Evolutionary conservation across 1,284 basidiomycete species (phyloP), one percentile per base, ranked within the genome.

Genomic region (Microbotryum saponariae): DNA sequence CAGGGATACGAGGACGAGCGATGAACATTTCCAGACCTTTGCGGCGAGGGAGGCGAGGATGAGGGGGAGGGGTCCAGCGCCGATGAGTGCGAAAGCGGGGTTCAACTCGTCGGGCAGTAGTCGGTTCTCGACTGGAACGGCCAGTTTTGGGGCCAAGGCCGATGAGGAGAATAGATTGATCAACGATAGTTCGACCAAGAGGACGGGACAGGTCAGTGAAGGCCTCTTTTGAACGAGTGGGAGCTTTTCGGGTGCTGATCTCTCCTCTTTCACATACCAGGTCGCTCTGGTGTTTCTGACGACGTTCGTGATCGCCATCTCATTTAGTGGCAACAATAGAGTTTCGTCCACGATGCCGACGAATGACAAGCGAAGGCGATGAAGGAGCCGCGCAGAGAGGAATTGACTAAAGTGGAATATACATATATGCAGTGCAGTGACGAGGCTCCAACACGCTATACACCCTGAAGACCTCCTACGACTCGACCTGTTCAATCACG

Each of bases 111-210:
- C 51, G 14, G 56, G 29, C 9, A 53, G 59, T n/a, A 53, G 25
- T 21, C 58, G 58, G 23, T 66, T 60, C 49, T 21, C 53, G 37
- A 65, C 56, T 18, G 63, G 65, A 20, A 63, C 63, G 21, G 33
- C 51, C 1, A 54, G 56, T 9, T 67, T 69, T 56, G 67, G 65
- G 7, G 54, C 54, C 20, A 61, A 61, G 29, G 59, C 59, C 16
- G 54, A 59, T 47, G 67, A 69, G 53, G 67, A 68, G 59, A 64
- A 59, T 45, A 42, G 67, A 31, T 47, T 69, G 52, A 69, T 69
- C 56, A 69, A 69, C 47, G 67, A 68, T 45, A 60, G 56, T 51
- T 59, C 62, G 54, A 56, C 62, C n/a, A 16, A 56, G 53, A 44
- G 67, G 42, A 66, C 56, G 20, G 59, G 53, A 5, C 67, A 68